Conservation (phyloP, 225 moss, liverwort and hornwort genomes). For the Anthoceros angustus region DNA sequence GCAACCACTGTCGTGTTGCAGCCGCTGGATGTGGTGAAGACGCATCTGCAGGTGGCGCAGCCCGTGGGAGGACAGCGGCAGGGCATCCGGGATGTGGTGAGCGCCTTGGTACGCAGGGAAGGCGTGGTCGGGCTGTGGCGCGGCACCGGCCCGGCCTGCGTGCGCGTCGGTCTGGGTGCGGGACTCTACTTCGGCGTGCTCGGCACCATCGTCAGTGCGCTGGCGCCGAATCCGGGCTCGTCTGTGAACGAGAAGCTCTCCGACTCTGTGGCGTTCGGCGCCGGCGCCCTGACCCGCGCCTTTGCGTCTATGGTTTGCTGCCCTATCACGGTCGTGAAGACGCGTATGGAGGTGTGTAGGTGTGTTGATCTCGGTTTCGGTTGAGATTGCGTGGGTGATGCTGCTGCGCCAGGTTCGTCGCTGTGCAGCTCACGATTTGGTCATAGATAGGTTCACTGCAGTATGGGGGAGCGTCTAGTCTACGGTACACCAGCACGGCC, state of each 20-base stretch:
- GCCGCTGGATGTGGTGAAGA: conserved; percentile 88
- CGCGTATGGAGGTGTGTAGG: conserved; percentile 86
- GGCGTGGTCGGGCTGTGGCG: conserved; percentile 76
- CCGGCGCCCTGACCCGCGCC: conserved; percentile 63
- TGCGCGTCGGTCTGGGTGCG: conserved; percentile 76
- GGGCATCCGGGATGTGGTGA: conserved; percentile 39
- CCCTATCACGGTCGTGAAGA: conserved; percentile 91
- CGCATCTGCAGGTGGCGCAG: conserved; percentile 78
- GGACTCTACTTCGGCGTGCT: conserved; percentile 81
- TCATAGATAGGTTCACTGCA: conserved; percentile 63
- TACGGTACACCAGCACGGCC: conserved; percentile 63
- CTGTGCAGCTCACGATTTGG: conserved; percentile 36
- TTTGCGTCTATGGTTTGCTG: conserved; percentile 63
- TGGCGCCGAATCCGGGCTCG: conserved; percentile 24
- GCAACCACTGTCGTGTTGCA: conserved; percentile 56
- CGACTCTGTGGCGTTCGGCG: conserved; percentile 50
- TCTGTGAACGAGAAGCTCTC: conserved; percentile 54
- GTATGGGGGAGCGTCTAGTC: conserved; percentile 85
- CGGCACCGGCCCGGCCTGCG: conserved; percentile 83
- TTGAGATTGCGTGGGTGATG: not conserved
- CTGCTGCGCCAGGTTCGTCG: not conserved
- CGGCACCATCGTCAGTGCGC: conserved; percentile 58
- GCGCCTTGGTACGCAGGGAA: conserved; percentile 41
- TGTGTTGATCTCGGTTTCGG: not conserved
- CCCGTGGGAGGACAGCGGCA: conserved; percentile 20